phyloP scores from a whole-genome alignment of 371 early-diverging fungal genomes.

The Mucor indicus region DNA sequence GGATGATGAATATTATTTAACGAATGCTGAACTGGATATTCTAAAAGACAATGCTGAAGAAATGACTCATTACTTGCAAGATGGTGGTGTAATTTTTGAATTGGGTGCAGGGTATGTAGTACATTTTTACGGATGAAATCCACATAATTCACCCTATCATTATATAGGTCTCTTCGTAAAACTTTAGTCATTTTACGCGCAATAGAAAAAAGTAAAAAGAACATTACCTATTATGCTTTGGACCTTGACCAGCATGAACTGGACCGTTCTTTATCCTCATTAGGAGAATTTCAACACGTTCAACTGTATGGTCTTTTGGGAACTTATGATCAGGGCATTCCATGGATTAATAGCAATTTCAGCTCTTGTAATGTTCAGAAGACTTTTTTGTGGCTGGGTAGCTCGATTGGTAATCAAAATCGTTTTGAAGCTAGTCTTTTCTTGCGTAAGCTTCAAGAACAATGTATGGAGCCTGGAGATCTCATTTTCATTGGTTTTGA shows the following conservation, averaged over 20 bases:
- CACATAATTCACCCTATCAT: background rate
- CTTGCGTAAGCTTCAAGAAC: constrained; percentile 32
- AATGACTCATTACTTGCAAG: constrained; percentile 61
- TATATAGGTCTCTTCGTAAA: constrained; percentile 77
- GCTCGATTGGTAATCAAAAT: constrained; percentile 80
- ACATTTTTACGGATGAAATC: background rate
- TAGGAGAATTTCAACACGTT: constrained; percentile 52
- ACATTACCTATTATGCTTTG: constrained; percentile 86
- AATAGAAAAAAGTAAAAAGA: constrained; percentile 58
- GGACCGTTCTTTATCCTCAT: constrained; percentile 53
- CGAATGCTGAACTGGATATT: constrained; percentile 79
- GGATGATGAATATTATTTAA: constrained; percentile 83
- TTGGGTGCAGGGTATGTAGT: constrained; percentile 78
- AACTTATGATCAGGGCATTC: constrained; percentile 83
- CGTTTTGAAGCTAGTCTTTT: constrained; percentile 58
- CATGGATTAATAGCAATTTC: constrained; percentile 51
- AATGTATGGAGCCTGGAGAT: constrained; percentile 66
- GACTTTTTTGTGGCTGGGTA: constrained; percentile 85
- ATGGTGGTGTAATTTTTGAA: constrained; percentile 74
- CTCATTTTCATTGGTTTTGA: constrained; percentile 83
- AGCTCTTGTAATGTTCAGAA: constrained; percentile 48
- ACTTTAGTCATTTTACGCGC: constrained; percentile 76
- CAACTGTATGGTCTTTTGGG: constrained; percentile 80
- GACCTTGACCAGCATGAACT: constrained; percentile 83
- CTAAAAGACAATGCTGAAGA: constrained; percentile 59